Evolutionary conservation across 73 alveolate genomes (phyloP).

Genomic region (Symbiodinium pilosum): DNA sequence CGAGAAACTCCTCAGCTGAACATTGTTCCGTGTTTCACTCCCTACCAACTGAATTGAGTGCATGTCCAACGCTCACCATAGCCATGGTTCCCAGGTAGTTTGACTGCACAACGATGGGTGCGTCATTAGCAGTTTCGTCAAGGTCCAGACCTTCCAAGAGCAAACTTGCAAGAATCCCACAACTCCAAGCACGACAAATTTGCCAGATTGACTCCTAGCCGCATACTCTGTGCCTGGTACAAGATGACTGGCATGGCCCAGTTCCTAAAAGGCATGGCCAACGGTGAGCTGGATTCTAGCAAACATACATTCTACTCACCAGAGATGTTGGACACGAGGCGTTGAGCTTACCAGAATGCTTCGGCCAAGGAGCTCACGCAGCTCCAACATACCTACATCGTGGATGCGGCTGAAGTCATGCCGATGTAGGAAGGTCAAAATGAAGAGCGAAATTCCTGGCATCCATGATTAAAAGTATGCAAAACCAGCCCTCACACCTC

Average conservation of each 20-base stretch:
- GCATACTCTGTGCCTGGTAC: constrained; percentile 22
- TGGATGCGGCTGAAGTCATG: constrained; percentile 92
- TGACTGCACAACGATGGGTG: constrained; percentile 30
- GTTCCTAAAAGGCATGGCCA: no score
- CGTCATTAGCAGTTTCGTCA: constrained; percentile 65
- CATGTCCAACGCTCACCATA: no score
- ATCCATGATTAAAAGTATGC: background rate
- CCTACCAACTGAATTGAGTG: background rate
- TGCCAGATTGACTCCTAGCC: no score
- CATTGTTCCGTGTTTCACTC: background rate
- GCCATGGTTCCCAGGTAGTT: constrained; percentile 40
- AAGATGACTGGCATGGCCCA: constrained; percentile 88
- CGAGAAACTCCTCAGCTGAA: constrained; percentile 24
- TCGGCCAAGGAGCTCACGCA: constrained; percentile 39
- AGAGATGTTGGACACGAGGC: no score
- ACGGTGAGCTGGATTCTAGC: no score
- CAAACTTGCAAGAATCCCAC: background rate
- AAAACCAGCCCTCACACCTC: background rate
- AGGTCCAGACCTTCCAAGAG: constrained; percentile 59
- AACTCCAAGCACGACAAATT: no score
- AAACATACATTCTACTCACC: no score
- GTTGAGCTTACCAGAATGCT: background rate
- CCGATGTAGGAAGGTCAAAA: constrained; percentile 70
- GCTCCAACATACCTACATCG: constrained; percentile 87
- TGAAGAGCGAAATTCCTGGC: constrained; percentile 25